Evolutionary conservation across 2,329 filamentous ascomycete species (phyloP), one percentile per base, ranked within the genome.

Genomic region (Cladophialophora chaetospira): DNA sequence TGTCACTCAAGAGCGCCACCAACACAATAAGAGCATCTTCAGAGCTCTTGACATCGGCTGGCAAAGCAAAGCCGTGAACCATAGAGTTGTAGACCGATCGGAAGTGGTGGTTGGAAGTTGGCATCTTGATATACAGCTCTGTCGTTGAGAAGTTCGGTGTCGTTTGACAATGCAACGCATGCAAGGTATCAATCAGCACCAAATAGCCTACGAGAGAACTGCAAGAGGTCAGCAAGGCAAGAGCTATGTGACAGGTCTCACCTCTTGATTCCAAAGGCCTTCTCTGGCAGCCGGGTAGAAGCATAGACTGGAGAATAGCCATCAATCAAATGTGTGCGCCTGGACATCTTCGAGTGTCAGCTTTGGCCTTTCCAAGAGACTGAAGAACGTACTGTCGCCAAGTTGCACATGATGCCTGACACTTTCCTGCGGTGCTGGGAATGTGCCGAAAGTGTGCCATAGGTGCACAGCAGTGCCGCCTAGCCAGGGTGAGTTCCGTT

Each of bases 271-370:
- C 15, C 23, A 25, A 53, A 40, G 19, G 48, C 57, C 26, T 55
- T 55, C n/a, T 49, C 36, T n/a, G 50, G 23, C 17, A 47, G 10
- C 8, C 55, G 36, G 10, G 11, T 19, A 2, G 36, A 36, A 9
- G 33, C 5, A 33, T 36, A 51, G 13, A 55, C 21, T 13, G 52
- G 36, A 3, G 56, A 55, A 42, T 51, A 51, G 19, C 46, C 52
- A 26, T 58, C 56, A 23, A 38, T 55, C n/a, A 58, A 23, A 15
- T 58, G 50, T 13, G 51, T 21, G 11, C 56, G 51, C 33, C 56
- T 50, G 11, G 51, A 50, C 11, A 58, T 58, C 56, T 58, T n/a
- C n/a, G n/a, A n/a, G 21, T 4, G 10, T 25, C 19, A 35, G 43
- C 31, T 48, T n/a, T 15, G 25, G 13, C 8, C 6, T 33, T 33